A percentile compares a stretch with the other conserved stretches of the same genome.
Conservation (phyloP, 352 stramenopile genomes). For the Globisporangium orthogonon region DNA sequence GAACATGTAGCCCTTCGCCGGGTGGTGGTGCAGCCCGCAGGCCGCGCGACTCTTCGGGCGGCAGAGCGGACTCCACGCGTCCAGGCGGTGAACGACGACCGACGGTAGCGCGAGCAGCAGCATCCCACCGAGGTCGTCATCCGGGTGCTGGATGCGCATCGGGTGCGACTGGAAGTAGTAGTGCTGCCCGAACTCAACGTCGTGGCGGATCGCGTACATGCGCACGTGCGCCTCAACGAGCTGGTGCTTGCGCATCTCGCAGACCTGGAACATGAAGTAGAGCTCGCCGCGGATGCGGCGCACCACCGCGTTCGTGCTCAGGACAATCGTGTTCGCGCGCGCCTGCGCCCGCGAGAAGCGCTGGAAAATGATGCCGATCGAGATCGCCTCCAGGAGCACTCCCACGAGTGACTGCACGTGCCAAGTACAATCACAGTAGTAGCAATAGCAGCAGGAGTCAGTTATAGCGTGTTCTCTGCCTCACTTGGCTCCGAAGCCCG, state of each 20-base stretch:
- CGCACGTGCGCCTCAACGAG: conserved; percentile 93
- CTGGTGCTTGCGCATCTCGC: conserved; percentile 91
- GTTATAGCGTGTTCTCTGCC: background rate
- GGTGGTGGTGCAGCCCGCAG: conserved; percentile 61
- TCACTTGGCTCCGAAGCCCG: background rate
- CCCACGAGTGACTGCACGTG: conserved; percentile 77
- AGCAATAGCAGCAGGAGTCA: background rate
- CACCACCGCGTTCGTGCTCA: conserved; percentile 91
- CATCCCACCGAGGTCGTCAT: conserved; percentile 90
- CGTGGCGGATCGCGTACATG: conserved; percentile 90
- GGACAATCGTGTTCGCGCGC: conserved; percentile 91
- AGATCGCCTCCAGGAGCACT: conserved; percentile 90
- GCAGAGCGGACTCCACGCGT: conserved; percentile 87
- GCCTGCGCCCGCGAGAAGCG: conserved; percentile 88
- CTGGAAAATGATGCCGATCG: conserved; percentile 94
- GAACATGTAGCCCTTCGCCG: conserved; percentile 56
- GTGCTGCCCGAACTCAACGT: conserved; percentile 52
- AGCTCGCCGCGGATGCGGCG: conserved; percentile 82
- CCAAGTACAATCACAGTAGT: background rate
- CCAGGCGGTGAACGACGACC: conserved; percentile 91
- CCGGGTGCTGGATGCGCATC: conserved; percentile 91
- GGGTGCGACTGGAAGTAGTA: conserved; percentile 91
- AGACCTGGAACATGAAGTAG: conserved; percentile 93
- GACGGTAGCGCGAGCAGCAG: conserved; percentile 87
- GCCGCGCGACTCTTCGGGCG: conserved; percentile 46